Evolutionary conservation across 495 filamentous ascomycete genomes (phyloP).

Genomic region (Penicillium waksmanii): DNA sequence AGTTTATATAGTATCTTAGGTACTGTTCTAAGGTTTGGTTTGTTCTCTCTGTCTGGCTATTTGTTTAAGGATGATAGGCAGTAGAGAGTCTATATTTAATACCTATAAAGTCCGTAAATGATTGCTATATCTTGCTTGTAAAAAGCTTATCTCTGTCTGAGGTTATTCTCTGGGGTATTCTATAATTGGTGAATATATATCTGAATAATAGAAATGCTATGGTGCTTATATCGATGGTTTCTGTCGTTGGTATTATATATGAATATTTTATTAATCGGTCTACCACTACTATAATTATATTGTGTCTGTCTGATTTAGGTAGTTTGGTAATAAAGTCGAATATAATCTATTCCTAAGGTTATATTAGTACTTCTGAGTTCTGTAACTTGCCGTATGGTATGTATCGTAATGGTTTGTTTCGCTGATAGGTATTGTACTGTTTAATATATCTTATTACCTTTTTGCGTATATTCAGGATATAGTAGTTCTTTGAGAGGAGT

Average conservation of each 20-base stretch:
- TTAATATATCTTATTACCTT: slow-evolving; percentile 15
- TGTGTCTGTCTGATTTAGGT: slow-evolving; percentile 6
- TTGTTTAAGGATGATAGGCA: slow-evolving; percentile 31
- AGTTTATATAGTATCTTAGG: slow-evolving; percentile 29
- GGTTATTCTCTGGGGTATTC: not conserved
- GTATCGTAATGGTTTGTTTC: slow-evolving; percentile 10
- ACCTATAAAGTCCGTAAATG: not conserved
- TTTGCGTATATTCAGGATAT: slow-evolving; percentile 4
- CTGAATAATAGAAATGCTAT: not conserved
- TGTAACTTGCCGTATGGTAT: slow-evolving; percentile 19
- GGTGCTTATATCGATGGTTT: not conserved
- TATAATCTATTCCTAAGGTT: slow-evolving; percentile 21
- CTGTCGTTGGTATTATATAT: not conserved
- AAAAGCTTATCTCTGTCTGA: slow-evolving; percentile 4
- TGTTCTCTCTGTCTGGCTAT: slow-evolving; percentile 32
- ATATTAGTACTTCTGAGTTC: slow-evolving; percentile 6
- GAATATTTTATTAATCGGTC: not conserved
- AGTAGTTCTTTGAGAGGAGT: slow-evolving; percentile 14
- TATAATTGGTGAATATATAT: not conserved
- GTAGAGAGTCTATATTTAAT: slow-evolving; percentile 23
- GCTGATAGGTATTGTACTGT: slow-evolving; percentile 7
- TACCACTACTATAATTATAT: slow-evolving; percentile 12
- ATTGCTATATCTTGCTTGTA: not conserved
- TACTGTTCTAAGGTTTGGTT: slow-evolving; percentile 29
- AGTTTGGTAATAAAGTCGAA: slow-evolving; percentile 28